Evolutionary conservation across 2,329 filamentous ascomycete genomes (phyloP).

Genomic region (Aspergillus sergii): DNA sequence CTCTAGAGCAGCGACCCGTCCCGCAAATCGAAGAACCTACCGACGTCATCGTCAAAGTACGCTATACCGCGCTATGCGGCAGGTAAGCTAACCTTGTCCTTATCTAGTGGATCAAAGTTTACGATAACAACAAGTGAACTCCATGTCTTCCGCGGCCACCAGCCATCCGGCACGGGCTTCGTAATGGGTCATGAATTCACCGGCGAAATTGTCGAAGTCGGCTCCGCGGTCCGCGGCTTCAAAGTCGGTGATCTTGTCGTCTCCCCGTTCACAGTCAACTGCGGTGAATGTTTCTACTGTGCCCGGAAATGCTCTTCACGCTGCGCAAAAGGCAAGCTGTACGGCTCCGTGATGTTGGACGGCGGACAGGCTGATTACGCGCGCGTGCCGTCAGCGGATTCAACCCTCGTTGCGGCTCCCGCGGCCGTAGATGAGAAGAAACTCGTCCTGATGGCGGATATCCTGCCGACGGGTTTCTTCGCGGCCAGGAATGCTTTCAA

Average conservation of each 20-base stretch:
- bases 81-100: conserved; percentile 55
- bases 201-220: conserved; percentile 69
- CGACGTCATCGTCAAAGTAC: conserved; percentile 80
- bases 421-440: conserved; percentile 69
- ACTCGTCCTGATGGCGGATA: conserved; percentile 85
- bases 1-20: conserved; percentile 74
- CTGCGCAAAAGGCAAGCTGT: conserved; percentile 68
- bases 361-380: conserved; percentile 82
- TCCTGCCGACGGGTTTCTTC: conserved; percentile 56
- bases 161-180: conserved; percentile 65
- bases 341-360: conserved; percentile 70
- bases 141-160: conserved; percentile 81
- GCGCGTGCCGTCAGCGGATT: conserved; percentile 76
- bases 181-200: conserved; percentile 82
- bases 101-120: not conserved
- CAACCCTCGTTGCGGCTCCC: conserved; percentile 72
- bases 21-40: conserved; percentile 69
- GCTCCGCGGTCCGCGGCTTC: conserved; percentile 59
- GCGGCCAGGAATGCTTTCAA: conserved; percentile 21
- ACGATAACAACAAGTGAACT: conserved; percentile 60
- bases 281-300: conserved; percentile 82
- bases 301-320: conserved; percentile 71
- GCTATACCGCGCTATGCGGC: conserved; percentile 80
- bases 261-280: conserved; percentile 77
- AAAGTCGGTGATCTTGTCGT: conserved; percentile 76